Evolutionary conservation across 441 rosid genomes (phyloP).

Genomic region (Populus hybrid): DNA sequence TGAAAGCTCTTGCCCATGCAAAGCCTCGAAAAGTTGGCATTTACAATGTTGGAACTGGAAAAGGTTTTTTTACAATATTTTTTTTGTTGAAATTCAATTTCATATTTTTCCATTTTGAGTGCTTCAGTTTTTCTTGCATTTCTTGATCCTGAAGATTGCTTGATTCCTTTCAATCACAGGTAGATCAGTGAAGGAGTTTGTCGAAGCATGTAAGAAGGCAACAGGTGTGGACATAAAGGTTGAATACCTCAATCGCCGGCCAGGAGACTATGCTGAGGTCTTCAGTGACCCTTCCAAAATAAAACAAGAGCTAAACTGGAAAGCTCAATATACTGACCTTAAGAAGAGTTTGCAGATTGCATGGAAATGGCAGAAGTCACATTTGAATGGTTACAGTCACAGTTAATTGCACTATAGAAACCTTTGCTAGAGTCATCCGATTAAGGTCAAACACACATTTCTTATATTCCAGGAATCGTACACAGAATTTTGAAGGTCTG

Average conservation of each 20-base stretch:
- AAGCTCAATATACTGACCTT: constrained; percentile 72
- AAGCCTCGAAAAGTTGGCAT: constrained; percentile 74
- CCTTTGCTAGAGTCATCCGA: neutral
- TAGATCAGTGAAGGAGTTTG: constrained; percentile 94
- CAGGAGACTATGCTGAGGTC: constrained; percentile 95
- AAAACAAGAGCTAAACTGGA: constrained; percentile 76
- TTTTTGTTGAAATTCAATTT: neutral
- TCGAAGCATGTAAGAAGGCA: constrained; percentile 93
- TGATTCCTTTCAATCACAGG: constrained; percentile 35
- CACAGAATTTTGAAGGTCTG: neutral
- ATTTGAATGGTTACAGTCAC: constrained; percentile 65
- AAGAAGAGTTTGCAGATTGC: constrained; percentile 65
- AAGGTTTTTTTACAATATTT: constrained; percentile 31
- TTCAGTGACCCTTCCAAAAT: constrained; percentile 84
- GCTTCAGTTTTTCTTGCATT: neutral
- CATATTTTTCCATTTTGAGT: neutral
- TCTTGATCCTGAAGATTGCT: neutral
- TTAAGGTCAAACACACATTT: neutral
- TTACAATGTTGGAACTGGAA: constrained; percentile 95
- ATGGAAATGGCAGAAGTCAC: constrained; percentile 96
- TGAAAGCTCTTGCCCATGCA: constrained; percentile 85
- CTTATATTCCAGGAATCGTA: neutral
- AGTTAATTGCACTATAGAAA: neutral
- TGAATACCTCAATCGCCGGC: constrained; percentile 71
- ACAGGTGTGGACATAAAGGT: constrained; percentile 74